These are phyloP conservation scores for Begonia masoniana DNA, from an alignment of 306 rosid genomes.

Conservation along the genomic window DNA sequence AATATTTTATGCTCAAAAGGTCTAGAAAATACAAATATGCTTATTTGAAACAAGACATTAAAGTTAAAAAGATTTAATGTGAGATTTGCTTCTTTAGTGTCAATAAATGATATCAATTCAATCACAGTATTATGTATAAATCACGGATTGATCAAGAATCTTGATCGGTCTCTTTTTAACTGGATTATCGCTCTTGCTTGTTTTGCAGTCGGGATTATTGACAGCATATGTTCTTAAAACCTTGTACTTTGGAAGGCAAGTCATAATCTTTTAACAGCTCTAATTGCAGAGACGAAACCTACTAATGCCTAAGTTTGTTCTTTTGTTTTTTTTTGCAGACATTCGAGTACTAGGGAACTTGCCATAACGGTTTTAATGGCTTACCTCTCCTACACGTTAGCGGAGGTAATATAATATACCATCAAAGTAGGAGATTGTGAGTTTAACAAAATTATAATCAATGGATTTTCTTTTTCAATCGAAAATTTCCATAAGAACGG, in stretches of 20 bases:
- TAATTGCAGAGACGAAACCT: background rate
- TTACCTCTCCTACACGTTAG: conserved; percentile 79
- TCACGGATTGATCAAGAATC: too few species aligned
- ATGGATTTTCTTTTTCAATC: too few species aligned
- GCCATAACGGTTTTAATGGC: conserved; percentile 78
- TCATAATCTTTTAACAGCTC: background rate
- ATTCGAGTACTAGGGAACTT: conserved; percentile 77
- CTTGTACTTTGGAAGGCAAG: conserved; percentile 60
- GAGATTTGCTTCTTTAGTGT: too few species aligned
- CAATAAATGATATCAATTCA: too few species aligned
- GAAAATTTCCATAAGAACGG: too few species aligned
- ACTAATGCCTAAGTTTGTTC: conserved; percentile 7
- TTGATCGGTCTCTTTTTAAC: background rate
- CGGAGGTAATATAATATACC: conserved; percentile 51
- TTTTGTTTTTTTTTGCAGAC: conserved; percentile 31
- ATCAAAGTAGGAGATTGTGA: background rate
- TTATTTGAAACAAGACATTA: too few species aligned
- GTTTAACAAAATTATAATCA: too few species aligned
- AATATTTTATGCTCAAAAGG: conserved; percentile 15
- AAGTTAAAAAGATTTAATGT: too few species aligned
- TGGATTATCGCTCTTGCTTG: background rate
- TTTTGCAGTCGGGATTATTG: conserved; percentile 58
- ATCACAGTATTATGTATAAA: too few species aligned
- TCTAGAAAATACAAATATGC: background rate
- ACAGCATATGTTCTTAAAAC: conserved; percentile 64